phyloP scores from a whole-genome alignment of 129 eudicot species.

The Pulicaria dysenterica region DNA sequence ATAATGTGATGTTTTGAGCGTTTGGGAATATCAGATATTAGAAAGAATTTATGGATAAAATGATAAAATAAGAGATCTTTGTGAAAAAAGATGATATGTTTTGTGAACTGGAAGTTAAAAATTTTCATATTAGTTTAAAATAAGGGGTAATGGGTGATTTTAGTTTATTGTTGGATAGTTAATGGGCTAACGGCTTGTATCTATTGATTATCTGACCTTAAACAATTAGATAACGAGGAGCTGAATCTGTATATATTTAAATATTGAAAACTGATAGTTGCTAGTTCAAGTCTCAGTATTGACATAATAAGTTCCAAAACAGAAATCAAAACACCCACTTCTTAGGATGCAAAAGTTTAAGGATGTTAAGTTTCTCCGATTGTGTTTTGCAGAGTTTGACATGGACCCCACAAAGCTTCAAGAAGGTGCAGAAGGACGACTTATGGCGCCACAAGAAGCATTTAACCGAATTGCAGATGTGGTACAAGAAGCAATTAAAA shows the following conservation, averaged over 20 bases:
- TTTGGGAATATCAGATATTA: neutral
- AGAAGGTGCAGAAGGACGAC: conserved; percentile 57
- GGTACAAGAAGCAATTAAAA: conserved; percentile 78
- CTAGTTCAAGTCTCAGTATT: neutral
- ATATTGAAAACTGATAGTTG: neutral
- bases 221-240: neutral
- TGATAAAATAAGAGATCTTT: neutral
- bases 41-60: neutral
- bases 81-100: neutral
- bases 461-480: conserved; percentile 78
- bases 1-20: neutral
- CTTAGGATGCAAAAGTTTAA: neutral
- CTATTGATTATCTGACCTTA: neutral
- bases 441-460: conserved; percentile 85
- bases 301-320: neutral
- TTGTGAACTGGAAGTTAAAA: neutral
- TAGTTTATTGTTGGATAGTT: neutral
- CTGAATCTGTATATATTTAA: neutral
- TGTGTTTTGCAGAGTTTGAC: conserved; percentile 55
- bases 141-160: neutral
- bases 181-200: no score
- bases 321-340: neutral
- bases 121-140: neutral
- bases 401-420: conserved; percentile 59
- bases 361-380: neutral